A percentile compares a stretch with the other conserved stretches of the same genome.
Evolutionary conservation across 306 rosid species (phyloP).

Genomic region (Alnus glutinosa): DNA sequence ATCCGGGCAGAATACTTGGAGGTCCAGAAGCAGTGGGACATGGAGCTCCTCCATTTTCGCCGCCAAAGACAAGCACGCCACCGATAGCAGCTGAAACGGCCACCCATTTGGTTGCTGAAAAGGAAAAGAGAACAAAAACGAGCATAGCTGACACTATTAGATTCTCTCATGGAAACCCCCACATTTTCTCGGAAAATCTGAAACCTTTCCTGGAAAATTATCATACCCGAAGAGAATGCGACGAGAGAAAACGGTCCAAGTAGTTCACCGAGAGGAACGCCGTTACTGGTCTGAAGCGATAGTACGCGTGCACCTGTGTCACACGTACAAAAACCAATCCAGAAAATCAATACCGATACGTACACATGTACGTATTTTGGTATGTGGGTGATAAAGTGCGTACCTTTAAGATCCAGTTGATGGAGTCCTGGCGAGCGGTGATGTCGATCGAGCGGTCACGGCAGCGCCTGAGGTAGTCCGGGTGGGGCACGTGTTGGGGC

Average conservation of each 20-base stretch:
- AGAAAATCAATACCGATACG: neutral
- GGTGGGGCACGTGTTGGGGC: slow-evolving; percentile 40
- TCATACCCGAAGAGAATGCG: slow-evolving; percentile 51
- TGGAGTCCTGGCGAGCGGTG: slow-evolving; percentile 58
- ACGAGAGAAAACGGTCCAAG: slow-evolving; percentile 73
- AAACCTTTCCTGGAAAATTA: neutral
- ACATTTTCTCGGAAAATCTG: neutral
- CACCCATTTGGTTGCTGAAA: slow-evolving; percentile 43
- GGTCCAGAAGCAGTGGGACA: slow-evolving; percentile 57
- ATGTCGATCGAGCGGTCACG: slow-evolving; percentile 42
- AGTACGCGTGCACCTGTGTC: slow-evolving; percentile 57
- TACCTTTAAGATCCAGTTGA: slow-evolving; percentile 78
- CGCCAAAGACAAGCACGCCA: slow-evolving; percentile 77
- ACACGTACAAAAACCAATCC: neutral
- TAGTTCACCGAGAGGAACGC: slow-evolving; percentile 75
- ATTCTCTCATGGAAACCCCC: neutral
- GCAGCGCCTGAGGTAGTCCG: slow-evolving; percentile 40
- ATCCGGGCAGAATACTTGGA: slow-evolving; percentile 54
- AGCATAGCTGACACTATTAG: neutral
- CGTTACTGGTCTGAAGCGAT: slow-evolving; percentile 56
- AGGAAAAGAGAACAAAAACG: neutral
- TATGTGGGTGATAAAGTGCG: neutral
- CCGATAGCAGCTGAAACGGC: slow-evolving; percentile 72
- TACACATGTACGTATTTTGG: neutral
- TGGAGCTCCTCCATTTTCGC: slow-evolving; percentile 74